These are phyloP conservation scores for Lepidium africanum DNA, from an alignment of 345 rosid species.

Conservation along the genomic window DNA sequence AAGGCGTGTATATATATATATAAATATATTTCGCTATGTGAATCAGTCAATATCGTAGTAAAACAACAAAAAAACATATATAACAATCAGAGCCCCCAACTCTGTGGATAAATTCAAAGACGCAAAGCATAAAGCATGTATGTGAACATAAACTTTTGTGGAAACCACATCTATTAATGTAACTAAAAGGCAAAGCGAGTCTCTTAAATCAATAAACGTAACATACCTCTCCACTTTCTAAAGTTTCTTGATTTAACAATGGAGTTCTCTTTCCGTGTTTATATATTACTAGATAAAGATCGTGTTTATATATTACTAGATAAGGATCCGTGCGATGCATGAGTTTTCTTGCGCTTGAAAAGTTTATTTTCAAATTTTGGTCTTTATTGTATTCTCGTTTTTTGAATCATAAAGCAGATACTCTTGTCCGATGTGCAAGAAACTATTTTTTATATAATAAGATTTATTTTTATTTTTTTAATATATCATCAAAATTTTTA, in stretches of 20 bases:
- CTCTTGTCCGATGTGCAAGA: too few species aligned
- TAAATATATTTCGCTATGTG: background rate
- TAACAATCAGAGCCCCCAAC: background rate
- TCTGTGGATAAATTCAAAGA: background rate
- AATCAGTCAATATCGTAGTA: background rate
- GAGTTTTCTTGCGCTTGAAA: too few species aligned
- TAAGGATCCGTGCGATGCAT: too few species aligned
- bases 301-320: too few species aligned
- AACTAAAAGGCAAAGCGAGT: background rate
- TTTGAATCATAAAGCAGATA: too few species aligned
- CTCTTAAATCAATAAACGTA: background rate
- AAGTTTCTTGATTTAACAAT: constrained; percentile 26
- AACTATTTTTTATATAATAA: too few species aligned
- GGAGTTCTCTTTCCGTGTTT: constrained; percentile 20
- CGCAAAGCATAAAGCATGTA: background rate
- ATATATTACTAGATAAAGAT: too few species aligned
- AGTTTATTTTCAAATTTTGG: too few species aligned
- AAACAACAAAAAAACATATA: background rate
- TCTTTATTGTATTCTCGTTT: too few species aligned
- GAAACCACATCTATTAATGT: background rate
- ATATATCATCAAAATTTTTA: too few species aligned
- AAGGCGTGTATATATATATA: too few species aligned
- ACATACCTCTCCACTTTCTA: constrained; percentile 25
- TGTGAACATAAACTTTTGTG: background rate
- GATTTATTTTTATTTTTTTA: too few species aligned